A percentile compares a stretch with the other conserved stretches of the same genome.
Conservation (phyloP, 2,329 filamentous ascomycete genomes). For the Colletotrichum plurivorum region DNA sequence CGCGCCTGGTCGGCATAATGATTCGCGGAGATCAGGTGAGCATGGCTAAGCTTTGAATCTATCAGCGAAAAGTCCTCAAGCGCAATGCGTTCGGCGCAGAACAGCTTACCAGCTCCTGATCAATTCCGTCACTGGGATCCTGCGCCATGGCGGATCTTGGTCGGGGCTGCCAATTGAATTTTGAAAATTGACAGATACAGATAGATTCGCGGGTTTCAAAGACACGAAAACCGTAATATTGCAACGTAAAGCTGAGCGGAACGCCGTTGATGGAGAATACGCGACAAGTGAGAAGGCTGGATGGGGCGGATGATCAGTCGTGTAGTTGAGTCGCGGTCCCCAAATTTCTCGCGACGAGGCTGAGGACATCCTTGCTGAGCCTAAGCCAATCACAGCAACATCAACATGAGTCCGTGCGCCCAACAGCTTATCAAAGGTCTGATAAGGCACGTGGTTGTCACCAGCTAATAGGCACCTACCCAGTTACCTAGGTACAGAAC, state of each 20-base stretch:
- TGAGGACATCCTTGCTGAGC: constrained; percentile 36
- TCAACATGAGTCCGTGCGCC: constrained; percentile 1
- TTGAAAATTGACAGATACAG: not conserved
- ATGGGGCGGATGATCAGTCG: constrained; percentile 16
- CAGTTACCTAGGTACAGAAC: not conserved
- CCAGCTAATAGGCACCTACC: not conserved
- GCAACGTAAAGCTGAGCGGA: no score
- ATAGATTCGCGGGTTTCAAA: not conserved
- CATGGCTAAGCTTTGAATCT: constrained; percentile 79
- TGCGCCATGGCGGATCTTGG: constrained; percentile 39
- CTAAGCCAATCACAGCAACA: constrained; percentile 19
- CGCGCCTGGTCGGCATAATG: constrained; percentile 82
- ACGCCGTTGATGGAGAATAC: not conserved
- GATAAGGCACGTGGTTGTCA: not conserved
- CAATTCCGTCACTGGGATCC: constrained; percentile 41
- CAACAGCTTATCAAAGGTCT: not conserved
- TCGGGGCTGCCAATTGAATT: not conserved
- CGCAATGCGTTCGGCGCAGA: constrained; percentile 47
- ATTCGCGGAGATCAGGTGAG: constrained; percentile 89
- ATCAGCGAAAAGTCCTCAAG: constrained; percentile 44
- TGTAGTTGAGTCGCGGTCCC: constrained; percentile 33
- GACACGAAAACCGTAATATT: not conserved
- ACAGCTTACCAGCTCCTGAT: constrained; percentile 38
- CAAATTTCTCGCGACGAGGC: constrained; percentile 43
- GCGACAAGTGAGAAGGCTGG: constrained; percentile 18